These are phyloP conservation scores for Pyricularia sp. DNA, from an alignment of 2,329 filamentous ascomycete genomes.

Conservation along the genomic window DNA sequence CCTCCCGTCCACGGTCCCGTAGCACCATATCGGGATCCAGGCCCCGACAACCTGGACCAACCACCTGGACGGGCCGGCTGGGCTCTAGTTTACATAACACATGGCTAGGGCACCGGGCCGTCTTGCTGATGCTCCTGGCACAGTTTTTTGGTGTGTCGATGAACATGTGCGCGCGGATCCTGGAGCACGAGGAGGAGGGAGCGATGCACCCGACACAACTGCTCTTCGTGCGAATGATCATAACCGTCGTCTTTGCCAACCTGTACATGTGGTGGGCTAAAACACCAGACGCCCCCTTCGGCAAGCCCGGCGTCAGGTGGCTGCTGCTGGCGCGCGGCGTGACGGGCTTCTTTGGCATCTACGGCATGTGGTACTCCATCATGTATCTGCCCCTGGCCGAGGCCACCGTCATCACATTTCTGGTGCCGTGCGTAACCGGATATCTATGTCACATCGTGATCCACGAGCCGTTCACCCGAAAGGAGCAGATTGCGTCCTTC, in stretches of 20 bases:
- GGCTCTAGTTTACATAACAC: neutral
- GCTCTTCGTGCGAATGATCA: constrained; percentile 68
- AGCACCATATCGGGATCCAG: neutral
- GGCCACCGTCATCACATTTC: constrained; percentile 82
- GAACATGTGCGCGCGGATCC: constrained; percentile 70
- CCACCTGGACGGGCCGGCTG: neutral
- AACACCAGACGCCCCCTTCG: constrained; percentile 62
- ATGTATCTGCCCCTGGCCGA: constrained; percentile 79
- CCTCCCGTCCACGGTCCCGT: neutral
- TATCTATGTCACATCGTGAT: constrained; percentile 69
- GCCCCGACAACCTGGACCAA: neutral
- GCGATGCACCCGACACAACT: constrained; percentile 74
- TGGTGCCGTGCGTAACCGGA: constrained; percentile 69
- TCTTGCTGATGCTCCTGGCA: constrained; percentile 61
- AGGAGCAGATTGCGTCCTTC: constrained; percentile 67
- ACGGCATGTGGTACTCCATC: constrained; percentile 58
- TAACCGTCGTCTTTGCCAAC: constrained; percentile 59
- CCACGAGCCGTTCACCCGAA: constrained; percentile 67
- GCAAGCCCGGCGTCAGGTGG: constrained; percentile 53
- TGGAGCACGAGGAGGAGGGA: constrained; percentile 62
- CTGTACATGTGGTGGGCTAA: constrained; percentile 65
- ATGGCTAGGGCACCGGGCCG: constrained; percentile 61
- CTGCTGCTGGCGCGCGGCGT: constrained; percentile 42
- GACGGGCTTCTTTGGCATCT: constrained; percentile 55
- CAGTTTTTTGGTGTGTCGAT: constrained; percentile 79